phyloP scores from a whole-genome alignment of 2,329 filamentous ascomycete species.

The Celoporthe dispersa region DNA sequence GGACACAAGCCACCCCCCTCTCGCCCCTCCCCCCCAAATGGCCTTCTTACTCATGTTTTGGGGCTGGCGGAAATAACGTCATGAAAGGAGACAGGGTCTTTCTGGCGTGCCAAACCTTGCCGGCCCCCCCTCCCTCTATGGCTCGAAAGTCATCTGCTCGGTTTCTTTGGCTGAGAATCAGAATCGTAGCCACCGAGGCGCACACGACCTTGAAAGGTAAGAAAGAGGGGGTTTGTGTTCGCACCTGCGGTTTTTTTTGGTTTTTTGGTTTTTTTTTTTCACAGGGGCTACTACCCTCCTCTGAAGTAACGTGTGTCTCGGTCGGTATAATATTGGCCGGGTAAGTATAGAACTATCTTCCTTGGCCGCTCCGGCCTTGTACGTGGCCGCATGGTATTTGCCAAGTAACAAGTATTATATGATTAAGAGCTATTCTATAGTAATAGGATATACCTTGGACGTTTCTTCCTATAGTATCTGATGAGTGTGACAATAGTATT shows the following conservation, averaged over 20 bases:
- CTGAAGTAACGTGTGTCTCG: not conserved
- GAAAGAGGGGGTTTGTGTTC: not conserved
- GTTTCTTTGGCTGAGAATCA: not conserved
- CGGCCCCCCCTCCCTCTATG: not conserved
- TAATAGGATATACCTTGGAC: not conserved
- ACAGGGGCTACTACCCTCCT: not conserved
- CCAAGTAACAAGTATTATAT: too few species aligned
- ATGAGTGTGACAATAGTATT: too few species aligned
- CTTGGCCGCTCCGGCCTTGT: not conserved
- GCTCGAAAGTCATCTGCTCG: not conserved
- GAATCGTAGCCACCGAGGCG: too few species aligned
- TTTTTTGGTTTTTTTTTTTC: not conserved
- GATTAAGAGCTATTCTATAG: not conserved
- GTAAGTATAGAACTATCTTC: not conserved
- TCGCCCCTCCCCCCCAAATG: not conserved
- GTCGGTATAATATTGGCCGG: not conserved
- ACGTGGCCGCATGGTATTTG: not conserved
- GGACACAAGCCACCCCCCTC: not conserved
- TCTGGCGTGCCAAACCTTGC: not conserved
- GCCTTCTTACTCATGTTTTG: not conserved
- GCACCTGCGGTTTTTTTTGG: too few species aligned
- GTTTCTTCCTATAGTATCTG: not conserved
- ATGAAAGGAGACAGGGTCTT: not conserved
- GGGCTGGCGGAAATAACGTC: slow-evolving; percentile 6
- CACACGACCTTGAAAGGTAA: not conserved